Conservation (phyloP, 78 protist genomes). For the Dictyostelium firmibasis region DNA sequence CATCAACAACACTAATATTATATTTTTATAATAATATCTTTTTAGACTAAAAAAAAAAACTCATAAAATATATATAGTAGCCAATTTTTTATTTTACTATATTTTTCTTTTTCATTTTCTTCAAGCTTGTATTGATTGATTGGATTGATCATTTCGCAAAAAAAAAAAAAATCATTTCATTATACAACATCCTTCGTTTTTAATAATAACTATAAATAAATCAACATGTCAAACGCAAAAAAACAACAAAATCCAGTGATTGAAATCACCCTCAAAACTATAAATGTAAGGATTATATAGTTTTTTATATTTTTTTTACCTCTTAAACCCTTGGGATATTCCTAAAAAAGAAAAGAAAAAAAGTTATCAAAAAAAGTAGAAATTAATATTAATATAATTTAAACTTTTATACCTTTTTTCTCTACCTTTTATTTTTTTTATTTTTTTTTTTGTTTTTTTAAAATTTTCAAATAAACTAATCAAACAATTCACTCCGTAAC, state of each 20-base stretch:
- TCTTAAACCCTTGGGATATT: not conserved
- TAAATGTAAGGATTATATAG: conserved; percentile 7
- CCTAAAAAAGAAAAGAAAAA: not conserved
- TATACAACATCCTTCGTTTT: no score
- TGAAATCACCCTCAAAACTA: conserved; percentile 52
- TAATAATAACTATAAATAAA: not conserved
- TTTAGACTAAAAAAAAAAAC: not conserved
- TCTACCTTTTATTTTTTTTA: not conserved
- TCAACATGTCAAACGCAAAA: not conserved
- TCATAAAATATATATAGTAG: no score
- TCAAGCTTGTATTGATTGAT: not conserved
- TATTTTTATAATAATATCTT: not conserved
- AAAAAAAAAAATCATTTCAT: not conserved
- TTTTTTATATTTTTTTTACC: not conserved
- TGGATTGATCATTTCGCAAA: not conserved
- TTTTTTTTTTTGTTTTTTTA: not conserved
- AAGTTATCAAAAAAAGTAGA: not conserved
- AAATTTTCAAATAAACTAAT: not conserved
- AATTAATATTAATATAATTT: not conserved
- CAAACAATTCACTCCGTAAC: not conserved
- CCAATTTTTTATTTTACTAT: not conserved
- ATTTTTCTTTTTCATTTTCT: no score
- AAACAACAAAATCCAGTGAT: conserved; percentile 61
- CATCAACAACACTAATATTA: not conserved
- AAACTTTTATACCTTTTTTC: not conserved